phyloP scores from a whole-genome alignment of 192 early-diverging fungal species.

The Coemansia pectinata region DNA sequence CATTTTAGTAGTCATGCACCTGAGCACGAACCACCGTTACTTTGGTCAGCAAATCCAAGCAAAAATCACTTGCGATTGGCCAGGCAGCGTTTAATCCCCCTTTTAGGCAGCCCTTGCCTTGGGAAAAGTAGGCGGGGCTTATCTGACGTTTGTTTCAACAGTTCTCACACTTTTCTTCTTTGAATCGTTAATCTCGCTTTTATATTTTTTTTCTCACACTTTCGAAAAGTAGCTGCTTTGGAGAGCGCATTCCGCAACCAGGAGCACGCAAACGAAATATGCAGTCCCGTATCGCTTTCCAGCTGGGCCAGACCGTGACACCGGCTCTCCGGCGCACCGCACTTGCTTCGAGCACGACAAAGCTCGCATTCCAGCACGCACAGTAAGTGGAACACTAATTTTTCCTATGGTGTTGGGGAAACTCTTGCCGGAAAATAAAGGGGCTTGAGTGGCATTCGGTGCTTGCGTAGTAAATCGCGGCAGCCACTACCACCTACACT shows the following conservation, averaged over 20 bases:
- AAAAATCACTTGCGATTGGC: conserved; percentile 11
- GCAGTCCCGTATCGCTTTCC: conserved; percentile 46
- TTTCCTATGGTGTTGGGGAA: not conserved
- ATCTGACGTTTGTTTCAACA: not conserved
- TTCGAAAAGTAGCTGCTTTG: conserved; percentile 10
- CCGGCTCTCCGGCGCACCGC: conserved; percentile 42
- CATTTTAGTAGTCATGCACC: not conserved
- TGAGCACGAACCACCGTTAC: not conserved
- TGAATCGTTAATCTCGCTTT: not conserved
- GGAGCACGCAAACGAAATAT: conserved; percentile 19
- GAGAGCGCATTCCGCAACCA: conserved; percentile 11
- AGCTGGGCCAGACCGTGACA: conserved; percentile 37
- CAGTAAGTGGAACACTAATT: conserved; percentile 29
- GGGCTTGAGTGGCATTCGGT: conserved; percentile 1
- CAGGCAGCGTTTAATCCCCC: not conserved
- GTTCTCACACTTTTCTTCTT: conserved; percentile 9
- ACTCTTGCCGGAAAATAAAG: not conserved
- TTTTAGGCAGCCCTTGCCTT: not conserved
- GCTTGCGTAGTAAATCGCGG: conserved; percentile 3
- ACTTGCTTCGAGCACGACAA: conserved; percentile 20
- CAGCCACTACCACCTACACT: not conserved
- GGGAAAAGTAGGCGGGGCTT: not conserved
- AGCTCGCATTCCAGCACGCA: conserved; percentile 39
- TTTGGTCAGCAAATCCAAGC: not conserved
- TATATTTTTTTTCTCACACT: conserved; percentile 2